Base-by-base conservation (phyloP, 1,284 basidiomycete species). In the Baeospora myosura region DNA sequence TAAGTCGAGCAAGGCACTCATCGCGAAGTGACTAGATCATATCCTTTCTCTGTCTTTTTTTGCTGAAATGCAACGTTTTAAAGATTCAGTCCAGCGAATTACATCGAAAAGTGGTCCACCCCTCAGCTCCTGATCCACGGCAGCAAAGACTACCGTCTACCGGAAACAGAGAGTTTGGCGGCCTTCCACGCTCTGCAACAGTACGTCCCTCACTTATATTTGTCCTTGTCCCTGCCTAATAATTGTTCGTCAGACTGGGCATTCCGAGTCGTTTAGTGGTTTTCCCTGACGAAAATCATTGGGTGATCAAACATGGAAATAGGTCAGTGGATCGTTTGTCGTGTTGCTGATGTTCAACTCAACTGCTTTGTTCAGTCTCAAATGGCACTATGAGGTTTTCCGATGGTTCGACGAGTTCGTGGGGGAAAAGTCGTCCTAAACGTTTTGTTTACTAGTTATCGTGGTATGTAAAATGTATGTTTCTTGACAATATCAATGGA, bases 251-350 rank as follows among this genome's bases (percentile, higher is more conserved):
- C 46, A 89, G 89, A 51, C 75, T 71, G 39, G 79, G 77, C 10
- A 65, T 96, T 22, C 86, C 87, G 4, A 86, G 79, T 48, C 77
- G 93, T 38, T 71, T 96, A 38, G 75, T 96, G 7, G 80, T 93
- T 51, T 96, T 96, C 74, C 88, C 88, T 0, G 82, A 90, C 53
- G 93, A 96, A 68, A 95, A 95, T 55, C 92, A 95, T 60, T 94
- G 88, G 88, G 87, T 88, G 7, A 51, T 85, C 45, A 75, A 86
- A 43, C 81, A 81, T 48, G 80, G 79, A 40, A 88, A 88, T 53
- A 85, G 76, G 76, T 77, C 23, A 25, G 64, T 51, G 23, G 26
- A 25, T 23, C 14, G 7, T n/a, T 42, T 23, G 26, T 30, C n/a
- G 30, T 7, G n/a, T 20, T 43, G 17, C 21, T 7, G 32, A 24